Evolutionary conservation across 495 filamentous ascomycete genomes (phyloP).

Genomic region (Margaritispora aquatica): DNA sequence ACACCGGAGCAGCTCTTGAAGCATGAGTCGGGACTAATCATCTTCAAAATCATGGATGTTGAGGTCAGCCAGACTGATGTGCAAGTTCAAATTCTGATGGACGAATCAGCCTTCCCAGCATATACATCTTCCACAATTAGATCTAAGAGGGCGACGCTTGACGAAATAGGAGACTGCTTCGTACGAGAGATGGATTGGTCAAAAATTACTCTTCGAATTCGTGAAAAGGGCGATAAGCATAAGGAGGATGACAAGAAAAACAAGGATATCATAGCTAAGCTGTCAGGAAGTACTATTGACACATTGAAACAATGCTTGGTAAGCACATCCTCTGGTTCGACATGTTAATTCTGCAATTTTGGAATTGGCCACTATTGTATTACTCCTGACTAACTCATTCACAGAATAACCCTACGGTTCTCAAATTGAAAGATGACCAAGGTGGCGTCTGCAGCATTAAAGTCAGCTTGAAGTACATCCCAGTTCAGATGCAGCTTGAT

Average conservation of each 20-base stretch:
- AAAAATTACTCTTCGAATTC: conserved; percentile 78
- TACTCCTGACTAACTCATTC: conserved; percentile 22
- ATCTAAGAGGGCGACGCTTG: conserved; percentile 58
- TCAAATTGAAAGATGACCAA: conserved; percentile 67
- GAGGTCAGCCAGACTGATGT: conserved; percentile 69
- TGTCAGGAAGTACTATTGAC: conserved; percentile 78
- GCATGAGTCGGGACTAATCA: conserved; percentile 86
- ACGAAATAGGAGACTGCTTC: conserved; percentile 92
- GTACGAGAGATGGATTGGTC: conserved; percentile 96
- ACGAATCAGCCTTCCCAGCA: conserved; percentile 89
- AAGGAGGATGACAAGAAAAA: conserved; percentile 60
- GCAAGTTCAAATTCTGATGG: conserved; percentile 83
- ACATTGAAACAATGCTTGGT: conserved; percentile 82
- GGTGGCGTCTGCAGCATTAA: conserved; percentile 76
- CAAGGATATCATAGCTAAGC: conserved; percentile 69
- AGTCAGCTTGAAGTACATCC: conserved; percentile 89
- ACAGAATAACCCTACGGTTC: conserved; percentile 80
- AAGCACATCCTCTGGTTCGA: conserved; percentile 15
- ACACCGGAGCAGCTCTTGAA: conserved; percentile 70
- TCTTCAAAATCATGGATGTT: conserved; percentile 90
- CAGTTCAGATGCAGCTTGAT: conserved; percentile 87
- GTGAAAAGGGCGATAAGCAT: conserved; percentile 67
- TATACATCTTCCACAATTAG: conserved; percentile 74
- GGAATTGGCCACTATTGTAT: too few species aligned
- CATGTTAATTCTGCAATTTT: too few species aligned